These are phyloP conservation scores for Agrocybe chaxingu DNA, from an alignment of 768 basidiomycete species.

Conservation along the genomic window DNA sequence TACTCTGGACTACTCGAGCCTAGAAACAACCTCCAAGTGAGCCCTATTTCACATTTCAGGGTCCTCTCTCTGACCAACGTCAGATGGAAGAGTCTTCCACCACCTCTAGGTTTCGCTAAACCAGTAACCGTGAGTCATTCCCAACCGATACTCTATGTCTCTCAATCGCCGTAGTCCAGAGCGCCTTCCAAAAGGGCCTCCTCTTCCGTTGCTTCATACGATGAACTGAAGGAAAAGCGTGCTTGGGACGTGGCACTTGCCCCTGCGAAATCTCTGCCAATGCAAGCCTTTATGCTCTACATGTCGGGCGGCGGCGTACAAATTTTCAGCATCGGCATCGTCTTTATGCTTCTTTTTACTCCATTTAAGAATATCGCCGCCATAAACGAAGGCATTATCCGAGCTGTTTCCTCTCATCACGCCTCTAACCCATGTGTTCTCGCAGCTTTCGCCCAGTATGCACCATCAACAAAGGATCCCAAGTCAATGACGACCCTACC, in stretches of 20 bases:
- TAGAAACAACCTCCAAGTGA: conserved; percentile 39
- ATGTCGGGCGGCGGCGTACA: conserved; percentile 97
- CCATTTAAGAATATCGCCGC: conserved; percentile 82
- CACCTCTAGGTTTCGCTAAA: conserved; percentile 67
- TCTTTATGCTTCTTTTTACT: conserved; percentile 85
- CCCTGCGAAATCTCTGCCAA: conserved; percentile 88
- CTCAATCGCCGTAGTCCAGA: conserved; percentile 34
- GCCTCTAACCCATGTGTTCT: not conserved
- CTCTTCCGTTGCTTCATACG: conserved; percentile 47
- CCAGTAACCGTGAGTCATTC: conserved; percentile 33
- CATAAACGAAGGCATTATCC: conserved; percentile 70
- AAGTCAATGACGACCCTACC: conserved; percentile 54
- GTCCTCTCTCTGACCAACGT: not conserved
- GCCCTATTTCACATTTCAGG: not conserved
- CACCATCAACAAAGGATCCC: conserved; percentile 57
- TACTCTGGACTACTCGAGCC: conserved; percentile 35
- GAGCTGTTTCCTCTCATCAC: not conserved
- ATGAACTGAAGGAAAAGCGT: conserved; percentile 68
- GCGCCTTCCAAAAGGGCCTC: conserved; percentile 29
- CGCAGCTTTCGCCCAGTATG: conserved; percentile 70
- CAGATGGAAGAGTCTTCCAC: conserved; percentile 63
- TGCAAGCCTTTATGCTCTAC: conserved; percentile 99
- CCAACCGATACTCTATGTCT: not conserved
- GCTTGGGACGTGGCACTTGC: conserved; percentile 84
- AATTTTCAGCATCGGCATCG: conserved; percentile 95